Conservation (phyloP, 1,139 yeast species). For the Scheffersomyces stambukii region DNA sequence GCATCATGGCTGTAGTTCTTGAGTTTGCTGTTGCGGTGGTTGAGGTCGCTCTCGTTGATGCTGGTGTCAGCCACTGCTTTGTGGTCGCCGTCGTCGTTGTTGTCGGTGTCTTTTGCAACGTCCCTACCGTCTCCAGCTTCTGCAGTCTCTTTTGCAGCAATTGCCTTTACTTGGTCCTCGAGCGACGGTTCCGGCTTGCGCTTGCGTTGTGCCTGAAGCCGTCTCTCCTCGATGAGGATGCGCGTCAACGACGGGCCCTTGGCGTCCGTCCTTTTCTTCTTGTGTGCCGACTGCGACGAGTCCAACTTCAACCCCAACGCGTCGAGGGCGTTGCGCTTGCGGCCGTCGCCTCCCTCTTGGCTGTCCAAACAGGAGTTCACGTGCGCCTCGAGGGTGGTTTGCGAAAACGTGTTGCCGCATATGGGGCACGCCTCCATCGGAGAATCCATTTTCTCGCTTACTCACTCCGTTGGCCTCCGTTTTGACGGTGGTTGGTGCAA, state of each 20-base stretch:
- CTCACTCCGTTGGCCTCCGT: too few species aligned
- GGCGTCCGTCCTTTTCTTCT: slow-evolving; percentile 15
- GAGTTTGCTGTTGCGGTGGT: slow-evolving; percentile 9
- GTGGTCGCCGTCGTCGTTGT: slow-evolving; percentile 1
- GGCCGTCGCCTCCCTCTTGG: slow-evolving; percentile 6
- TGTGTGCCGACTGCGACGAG: slow-evolving; percentile 17
- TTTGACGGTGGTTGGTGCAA: too few species aligned
- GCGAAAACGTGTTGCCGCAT: slow-evolving; percentile 24
- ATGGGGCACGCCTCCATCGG: slow-evolving; percentile 28
- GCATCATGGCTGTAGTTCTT: slow-evolving; percentile 7
- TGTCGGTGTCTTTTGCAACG: neutral
- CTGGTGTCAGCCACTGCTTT: neutral
- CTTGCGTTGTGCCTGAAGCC: slow-evolving; percentile 15
- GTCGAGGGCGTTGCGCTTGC: slow-evolving; percentile 20
- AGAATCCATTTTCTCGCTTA: too few species aligned
- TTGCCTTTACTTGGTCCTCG: slow-evolving; percentile 7
- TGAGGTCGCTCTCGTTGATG: too few species aligned
- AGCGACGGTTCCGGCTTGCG: slow-evolving; percentile 7
- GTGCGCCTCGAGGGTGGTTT: slow-evolving; percentile 31
- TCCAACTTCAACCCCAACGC: slow-evolving; percentile 29
- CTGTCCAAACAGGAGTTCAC: slow-evolving; percentile 36
- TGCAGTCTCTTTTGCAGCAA: too few species aligned
- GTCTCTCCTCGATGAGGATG: slow-evolving; percentile 29
- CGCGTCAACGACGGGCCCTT: slow-evolving; percentile 28
- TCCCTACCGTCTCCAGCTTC: too few species aligned